Evolutionary conservation across 129 eudicot species (phyloP), one percentile per base, ranked within the genome.

Genomic region (Apium graveolens): DNA sequence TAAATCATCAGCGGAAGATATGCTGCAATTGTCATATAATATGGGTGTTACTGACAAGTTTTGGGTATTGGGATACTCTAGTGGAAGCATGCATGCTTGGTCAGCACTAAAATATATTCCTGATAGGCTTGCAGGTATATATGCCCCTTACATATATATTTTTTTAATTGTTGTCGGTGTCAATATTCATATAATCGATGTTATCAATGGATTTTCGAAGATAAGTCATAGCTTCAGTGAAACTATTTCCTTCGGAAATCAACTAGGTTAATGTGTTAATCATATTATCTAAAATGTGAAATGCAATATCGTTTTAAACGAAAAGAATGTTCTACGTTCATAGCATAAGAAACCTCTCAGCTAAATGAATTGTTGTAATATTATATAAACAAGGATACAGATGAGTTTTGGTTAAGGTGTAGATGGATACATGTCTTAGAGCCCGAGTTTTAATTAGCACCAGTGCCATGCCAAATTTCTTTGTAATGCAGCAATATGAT

Each of bases 81-180:
- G 79, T 69, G 97, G 93, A 86, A 88, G 93, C 85, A 86, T 83
- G 82, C 98, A 93, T 82, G 89, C 90, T 74, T 93, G 96, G 97
- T 97, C 98, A 69, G 97, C 98, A 74, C 91, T 93, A 75, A 86
- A 81, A 77, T 91, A 91, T 84, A 91, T 93, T 70, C 98, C 97
- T 11, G 98, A 93, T 75, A 88, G 96, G 72, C 42, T 93, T 78
- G 97, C 92, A 85, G 98, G 98, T 91, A 86, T 21, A 11, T 32
- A 42, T 44, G 27, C 12, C 39, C 29, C 11, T 37, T 80, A 44
- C 8, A 48, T 73, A 42, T 63, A 8, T 18, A 77, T 14, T 12
- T 37, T 37, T 13, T 37, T 24, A 63, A 24, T 46, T 27, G 24
- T 65, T 75, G 11, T 14, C n/a, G n/a, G 38, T 27, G 24, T 39